A percentile compares a stretch with the other conserved stretches of the same genome.
These are phyloP conservation scores for Colletotrichum incanum DNA, from an alignment of 2,329 filamentous ascomycete species.

Conservation along the genomic window DNA sequence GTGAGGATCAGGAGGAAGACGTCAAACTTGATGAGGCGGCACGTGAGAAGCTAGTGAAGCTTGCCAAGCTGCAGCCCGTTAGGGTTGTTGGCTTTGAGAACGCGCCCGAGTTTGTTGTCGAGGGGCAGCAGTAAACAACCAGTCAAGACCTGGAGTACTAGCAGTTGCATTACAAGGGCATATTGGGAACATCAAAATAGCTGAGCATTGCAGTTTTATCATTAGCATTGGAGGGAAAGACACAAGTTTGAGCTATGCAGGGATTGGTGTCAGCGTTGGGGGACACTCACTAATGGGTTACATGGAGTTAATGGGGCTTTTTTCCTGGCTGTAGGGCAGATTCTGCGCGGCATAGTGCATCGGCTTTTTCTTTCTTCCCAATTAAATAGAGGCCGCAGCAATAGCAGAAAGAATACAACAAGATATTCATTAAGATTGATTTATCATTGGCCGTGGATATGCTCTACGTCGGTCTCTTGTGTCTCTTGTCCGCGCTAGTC, in stretches of 20 bases:
- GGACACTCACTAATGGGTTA: not conserved
- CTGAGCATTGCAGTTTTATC: not conserved
- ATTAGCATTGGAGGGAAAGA: not conserved
- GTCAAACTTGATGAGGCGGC: conserved; percentile 13
- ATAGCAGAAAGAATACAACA: too few relatives aligned
- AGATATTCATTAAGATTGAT: not conserved
- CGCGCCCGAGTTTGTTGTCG: conserved; percentile 8
- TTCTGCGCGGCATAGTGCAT: not conserved
- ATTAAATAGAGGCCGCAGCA: too few relatives aligned
- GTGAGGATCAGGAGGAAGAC: not conserved
- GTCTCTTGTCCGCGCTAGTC: not conserved
- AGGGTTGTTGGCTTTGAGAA: conserved; percentile 28
- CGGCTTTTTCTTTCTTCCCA: too few relatives aligned
- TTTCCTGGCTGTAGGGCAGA: not conserved
- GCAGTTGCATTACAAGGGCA: not conserved
- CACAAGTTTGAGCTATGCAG: too few relatives aligned
- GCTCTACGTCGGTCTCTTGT: not conserved
- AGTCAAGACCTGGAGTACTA: not conserved
- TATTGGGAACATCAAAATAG: not conserved
- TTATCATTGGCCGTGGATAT: not conserved
- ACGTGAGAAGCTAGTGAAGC: conserved; percentile 32
- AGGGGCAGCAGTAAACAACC: not conserved
- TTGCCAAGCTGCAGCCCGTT: conserved; percentile 31
- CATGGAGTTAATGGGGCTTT: not conserved
- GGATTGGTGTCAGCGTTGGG: not conserved